Evolutionary conservation across 192 early-diverging fungal species (phyloP).

Genomic region (Coemansia sp.): DNA sequence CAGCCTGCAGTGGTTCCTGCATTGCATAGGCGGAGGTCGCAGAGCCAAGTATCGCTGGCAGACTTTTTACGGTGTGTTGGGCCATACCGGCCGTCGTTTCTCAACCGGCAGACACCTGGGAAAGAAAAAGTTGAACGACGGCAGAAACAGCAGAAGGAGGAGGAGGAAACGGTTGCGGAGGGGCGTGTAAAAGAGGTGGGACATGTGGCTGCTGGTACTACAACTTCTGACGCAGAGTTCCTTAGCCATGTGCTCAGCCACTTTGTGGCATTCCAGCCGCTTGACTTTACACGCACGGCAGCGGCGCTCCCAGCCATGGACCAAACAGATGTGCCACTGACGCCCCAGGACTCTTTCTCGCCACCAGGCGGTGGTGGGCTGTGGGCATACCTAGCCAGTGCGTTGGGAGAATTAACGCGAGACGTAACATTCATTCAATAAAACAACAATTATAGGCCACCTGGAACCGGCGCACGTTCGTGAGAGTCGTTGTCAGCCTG

Average conservation of each 20-base stretch:
- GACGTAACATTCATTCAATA: conserved; percentile 31
- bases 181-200: too few relatives aligned
- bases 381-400: conserved; percentile 21
- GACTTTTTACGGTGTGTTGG: conserved; percentile 31
- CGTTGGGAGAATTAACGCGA: conserved; percentile 29
- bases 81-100: conserved; percentile 34
- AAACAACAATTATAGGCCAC: neutral
- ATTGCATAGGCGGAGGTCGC: conserved; percentile 5
- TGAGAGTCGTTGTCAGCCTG: conserved; percentile 12
- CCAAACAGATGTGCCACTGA: neutral
- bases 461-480: neutral
- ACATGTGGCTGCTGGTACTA: neutral
- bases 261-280: conserved; percentile 44
- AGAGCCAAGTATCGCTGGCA: conserved; percentile 28
- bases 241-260: conserved; percentile 31
- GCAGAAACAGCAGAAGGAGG: neutral
- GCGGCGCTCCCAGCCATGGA: neutral
- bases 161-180: too few relatives aligned
- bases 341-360: too few relatives aligned
- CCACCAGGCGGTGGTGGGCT: too few relatives aligned
- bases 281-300: conserved; percentile 21
- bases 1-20: too few relatives aligned
- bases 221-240: conserved; percentile 24
- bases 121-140: neutral
- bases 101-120: conserved; percentile 3